Percentiles rank a stretch among this genome's conserved stretches.
These are phyloP conservation scores for Actinidia polygama DNA, from an alignment of 179 eudicot species.

Conservation along the genomic window DNA sequence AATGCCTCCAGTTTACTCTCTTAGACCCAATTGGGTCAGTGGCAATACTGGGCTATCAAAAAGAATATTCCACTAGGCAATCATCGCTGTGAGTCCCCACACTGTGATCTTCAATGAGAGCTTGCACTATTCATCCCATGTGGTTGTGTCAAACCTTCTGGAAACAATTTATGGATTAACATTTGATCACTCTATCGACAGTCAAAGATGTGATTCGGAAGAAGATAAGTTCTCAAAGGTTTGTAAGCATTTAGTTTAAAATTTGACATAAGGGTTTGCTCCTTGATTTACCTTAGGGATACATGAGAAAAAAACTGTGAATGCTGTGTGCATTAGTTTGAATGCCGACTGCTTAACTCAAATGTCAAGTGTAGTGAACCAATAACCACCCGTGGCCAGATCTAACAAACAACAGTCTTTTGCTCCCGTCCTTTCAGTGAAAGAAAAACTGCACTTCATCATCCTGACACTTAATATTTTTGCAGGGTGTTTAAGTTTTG, in stretches of 20 bases:
- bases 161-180: conserved; percentile 43
- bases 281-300: not conserved
- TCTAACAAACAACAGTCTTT: not conserved
- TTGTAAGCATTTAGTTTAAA: not conserved
- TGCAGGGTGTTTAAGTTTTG: conserved; percentile 25
- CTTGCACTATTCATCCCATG: conserved; percentile 22
- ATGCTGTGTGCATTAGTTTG: not conserved
- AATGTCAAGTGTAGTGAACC: not conserved
- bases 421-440: not conserved
- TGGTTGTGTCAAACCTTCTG: conserved; percentile 42
- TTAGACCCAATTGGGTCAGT: too few relatives aligned
- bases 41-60: too few relatives aligned
- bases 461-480: not conserved
- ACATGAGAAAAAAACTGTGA: not conserved
- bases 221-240: conserved; percentile 22
- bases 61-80: conserved; percentile 35
- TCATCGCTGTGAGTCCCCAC: conserved; percentile 44
- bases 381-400: not conserved
- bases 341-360: not conserved
- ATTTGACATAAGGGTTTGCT: not conserved
- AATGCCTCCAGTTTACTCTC: too few relatives aligned
- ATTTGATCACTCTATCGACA: conserved; percentile 16
- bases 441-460: not conserved
- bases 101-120: conserved; percentile 64
- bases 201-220: conserved; percentile 18